These are phyloP conservation scores for Pterulicium gracile DNA, from an alignment of 1,284 basidiomycete genomes.

Conservation along the genomic window DNA sequence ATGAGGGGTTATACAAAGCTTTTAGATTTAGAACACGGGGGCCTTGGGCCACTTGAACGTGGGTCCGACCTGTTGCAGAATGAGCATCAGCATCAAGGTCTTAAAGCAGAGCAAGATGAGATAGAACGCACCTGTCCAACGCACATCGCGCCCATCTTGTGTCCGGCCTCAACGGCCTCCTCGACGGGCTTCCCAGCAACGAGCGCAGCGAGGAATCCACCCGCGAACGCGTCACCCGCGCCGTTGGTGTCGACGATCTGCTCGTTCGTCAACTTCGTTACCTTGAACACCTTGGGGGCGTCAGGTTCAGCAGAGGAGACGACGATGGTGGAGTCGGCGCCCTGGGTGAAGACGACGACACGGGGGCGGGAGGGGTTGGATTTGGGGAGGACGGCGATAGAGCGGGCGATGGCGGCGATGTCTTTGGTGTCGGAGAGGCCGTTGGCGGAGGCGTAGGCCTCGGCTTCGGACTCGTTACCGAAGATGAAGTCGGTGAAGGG, in stretches of 20 bases:
- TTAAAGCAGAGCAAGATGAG: neutral
- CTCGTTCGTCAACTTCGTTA: constrained; percentile 50
- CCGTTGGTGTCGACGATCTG: constrained; percentile 97
- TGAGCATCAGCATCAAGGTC: neutral
- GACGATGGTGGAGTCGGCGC: constrained; percentile 73
- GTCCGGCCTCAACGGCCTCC: constrained; percentile 78
- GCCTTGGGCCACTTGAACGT: constrained; percentile 76
- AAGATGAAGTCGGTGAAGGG: constrained; percentile 83
- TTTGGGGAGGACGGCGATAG: constrained; percentile 63
- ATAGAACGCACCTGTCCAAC: constrained; percentile 61
- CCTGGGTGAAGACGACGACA: constrained; percentile 88
- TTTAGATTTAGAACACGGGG: constrained; percentile 37
- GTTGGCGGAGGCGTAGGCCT: constrained; percentile 70
- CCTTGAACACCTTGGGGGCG: constrained; percentile 45
- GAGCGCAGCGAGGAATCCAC: constrained; percentile 86
- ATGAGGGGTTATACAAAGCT: neutral
- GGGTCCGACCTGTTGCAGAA: constrained; percentile 48
- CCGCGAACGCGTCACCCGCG: constrained; percentile 99
- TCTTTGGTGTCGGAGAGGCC: constrained; percentile 49
- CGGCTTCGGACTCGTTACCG: constrained; percentile 93
- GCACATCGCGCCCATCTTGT: constrained; percentile 85
- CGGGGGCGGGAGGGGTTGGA: constrained; percentile 67
- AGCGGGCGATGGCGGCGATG: constrained; percentile 58
- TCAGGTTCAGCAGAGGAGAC: constrained; percentile 55
- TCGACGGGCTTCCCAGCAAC: constrained; percentile 75